phyloP scores from a whole-genome alignment of 441 rosid species.

The Eutrema salsugineum region DNA sequence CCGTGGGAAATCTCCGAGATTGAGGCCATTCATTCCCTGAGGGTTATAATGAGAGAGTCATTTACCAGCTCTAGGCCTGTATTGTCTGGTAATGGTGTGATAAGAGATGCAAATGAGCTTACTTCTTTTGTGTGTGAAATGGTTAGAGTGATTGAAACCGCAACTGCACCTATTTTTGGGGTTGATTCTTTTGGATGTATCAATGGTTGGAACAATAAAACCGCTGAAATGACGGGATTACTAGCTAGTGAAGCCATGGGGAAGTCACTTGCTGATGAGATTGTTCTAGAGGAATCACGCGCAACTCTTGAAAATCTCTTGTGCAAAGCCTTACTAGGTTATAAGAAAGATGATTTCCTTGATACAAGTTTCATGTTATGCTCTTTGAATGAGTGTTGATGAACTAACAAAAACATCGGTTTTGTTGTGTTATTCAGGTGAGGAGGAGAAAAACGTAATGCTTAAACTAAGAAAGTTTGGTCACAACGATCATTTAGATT shows the following conservation, averaged over 20 bases:
- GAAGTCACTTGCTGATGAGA: slow-evolving; percentile 55
- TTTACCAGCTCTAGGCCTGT: slow-evolving; percentile 41
- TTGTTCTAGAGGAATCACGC: slow-evolving; percentile 59
- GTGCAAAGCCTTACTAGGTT: slow-evolving; percentile 67
- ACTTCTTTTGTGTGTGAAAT: slow-evolving; percentile 73
- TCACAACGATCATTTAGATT: slow-evolving; percentile 16
- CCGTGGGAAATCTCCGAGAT: slow-evolving; percentile 83
- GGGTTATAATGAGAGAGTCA: slow-evolving; percentile 71
- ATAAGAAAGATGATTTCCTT: neutral
- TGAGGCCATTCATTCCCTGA: slow-evolving; percentile 75
- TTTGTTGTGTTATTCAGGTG: slow-evolving; percentile 43
- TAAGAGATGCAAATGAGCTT: slow-evolving; percentile 41
- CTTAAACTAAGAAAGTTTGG: slow-evolving; percentile 59
- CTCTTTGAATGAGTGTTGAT: neutral
- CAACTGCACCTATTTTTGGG: slow-evolving; percentile 77
- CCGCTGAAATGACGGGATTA: slow-evolving; percentile 70
- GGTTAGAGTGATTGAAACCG: slow-evolving; percentile 86
- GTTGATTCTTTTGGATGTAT: slow-evolving; percentile 65
- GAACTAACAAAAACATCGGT: neutral
- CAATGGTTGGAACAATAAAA: slow-evolving; percentile 83
- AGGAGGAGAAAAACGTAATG: slow-evolving; percentile 69
- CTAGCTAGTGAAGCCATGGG: slow-evolving; percentile 62
- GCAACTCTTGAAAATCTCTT: slow-evolving; percentile 42
- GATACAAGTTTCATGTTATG: neutral
- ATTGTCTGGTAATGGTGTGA: slow-evolving; percentile 26